Evolutionary conservation across 352 stramenopile genomes (phyloP).

Genomic region (Pythium oligandrum): DNA sequence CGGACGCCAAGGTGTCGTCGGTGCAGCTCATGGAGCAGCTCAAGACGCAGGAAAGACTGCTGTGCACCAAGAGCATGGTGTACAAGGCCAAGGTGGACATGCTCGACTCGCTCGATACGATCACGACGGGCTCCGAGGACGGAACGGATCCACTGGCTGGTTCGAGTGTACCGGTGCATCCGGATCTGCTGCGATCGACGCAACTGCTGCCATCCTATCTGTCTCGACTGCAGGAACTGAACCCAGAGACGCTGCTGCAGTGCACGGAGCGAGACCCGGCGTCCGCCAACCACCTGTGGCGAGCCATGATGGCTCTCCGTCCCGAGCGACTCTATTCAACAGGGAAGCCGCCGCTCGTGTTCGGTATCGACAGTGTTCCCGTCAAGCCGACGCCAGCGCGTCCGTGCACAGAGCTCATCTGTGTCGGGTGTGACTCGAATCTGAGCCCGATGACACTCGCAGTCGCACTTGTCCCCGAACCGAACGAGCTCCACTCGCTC

Average conservation of each 20-base stretch:
- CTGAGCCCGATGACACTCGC: slow-evolving; percentile 32
- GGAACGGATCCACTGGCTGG: background rate
- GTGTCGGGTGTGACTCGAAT: slow-evolving; percentile 33
- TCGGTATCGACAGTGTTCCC: slow-evolving; percentile 24
- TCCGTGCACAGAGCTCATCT: slow-evolving; percentile 20
- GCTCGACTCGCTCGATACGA: slow-evolving; percentile 29
- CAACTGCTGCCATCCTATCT: slow-evolving; percentile 42
- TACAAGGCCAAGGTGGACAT: slow-evolving; percentile 58
- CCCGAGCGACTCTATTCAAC: slow-evolving; percentile 32
- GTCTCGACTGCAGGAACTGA: slow-evolving; percentile 26
- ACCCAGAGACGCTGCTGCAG: slow-evolving; percentile 25
- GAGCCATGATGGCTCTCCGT: slow-evolving; percentile 35
- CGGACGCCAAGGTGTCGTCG: slow-evolving; percentile 35
- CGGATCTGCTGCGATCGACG: slow-evolving; percentile 13
- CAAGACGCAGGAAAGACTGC: slow-evolving; percentile 18
- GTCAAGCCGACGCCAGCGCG: too few species aligned
- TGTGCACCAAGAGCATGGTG: slow-evolving; percentile 50
- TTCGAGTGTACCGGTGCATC: background rate
- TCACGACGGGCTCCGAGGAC: slow-evolving; percentile 9
- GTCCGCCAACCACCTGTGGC: slow-evolving; percentile 17
- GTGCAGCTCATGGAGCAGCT: slow-evolving; percentile 33
- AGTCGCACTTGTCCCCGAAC: slow-evolving; percentile 30
- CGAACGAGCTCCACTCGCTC: slow-evolving; percentile 20
- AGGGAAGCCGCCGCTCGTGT: slow-evolving; percentile 22
- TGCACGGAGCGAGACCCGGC: slow-evolving; percentile 24